Base-by-base conservation (phyloP, 192 early-diverging fungal genomes). In the Phycomyces blakesleeanus region DNA sequence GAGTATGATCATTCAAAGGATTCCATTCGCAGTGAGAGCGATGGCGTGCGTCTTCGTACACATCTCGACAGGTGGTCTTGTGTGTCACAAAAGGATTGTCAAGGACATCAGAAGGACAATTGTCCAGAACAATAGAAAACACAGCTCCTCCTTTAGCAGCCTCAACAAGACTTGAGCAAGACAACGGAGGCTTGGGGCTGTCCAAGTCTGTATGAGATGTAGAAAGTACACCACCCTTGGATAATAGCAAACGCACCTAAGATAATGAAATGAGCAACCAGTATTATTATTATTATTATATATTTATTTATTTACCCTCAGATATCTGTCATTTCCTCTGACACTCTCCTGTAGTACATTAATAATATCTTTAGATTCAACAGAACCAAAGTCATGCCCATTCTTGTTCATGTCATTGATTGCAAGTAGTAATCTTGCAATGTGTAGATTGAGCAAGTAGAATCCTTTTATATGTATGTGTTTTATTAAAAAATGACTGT, bases 11-110 rank as follows among this genome's bases (percentile, higher is more conserved):
- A 0, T 65, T 63, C 10, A 51, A 51, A 3, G 55, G 59, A 47
- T 67, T 47, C 49, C 57, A 73, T 16, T 64, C 56, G 21, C 72
- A 73, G 60, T 72, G 21, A 40, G 53, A 59, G 14, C 83, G 59
- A n/a, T 55, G 54, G 26, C 81, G 64, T 3, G 83, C 81, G 4
- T 63, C 54, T 40, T 79, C 68, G 51, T 85, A 82, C 0, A 76
- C 59, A 38, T 64, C 57, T 2, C 83, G 73, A n/a, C 75, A 53
- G 14, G 81, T 85, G 2, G 83, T 83, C 64, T 85, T 85, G 55
- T 85, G 77, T n/a, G 44, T 49, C 29, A 85, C 25, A 58, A 76
- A 85, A 11, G 59, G 59, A 39, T 69, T 26, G 44, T 75, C 22
- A 63, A 52, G 50, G 57, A 20, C 39, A 11, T 60, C n/a, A 5